A percentile compares a stretch with the other conserved stretches of the same genome.
Conservation (phyloP, 164 flowering plant species). For the Saururus chinensis region DNA sequence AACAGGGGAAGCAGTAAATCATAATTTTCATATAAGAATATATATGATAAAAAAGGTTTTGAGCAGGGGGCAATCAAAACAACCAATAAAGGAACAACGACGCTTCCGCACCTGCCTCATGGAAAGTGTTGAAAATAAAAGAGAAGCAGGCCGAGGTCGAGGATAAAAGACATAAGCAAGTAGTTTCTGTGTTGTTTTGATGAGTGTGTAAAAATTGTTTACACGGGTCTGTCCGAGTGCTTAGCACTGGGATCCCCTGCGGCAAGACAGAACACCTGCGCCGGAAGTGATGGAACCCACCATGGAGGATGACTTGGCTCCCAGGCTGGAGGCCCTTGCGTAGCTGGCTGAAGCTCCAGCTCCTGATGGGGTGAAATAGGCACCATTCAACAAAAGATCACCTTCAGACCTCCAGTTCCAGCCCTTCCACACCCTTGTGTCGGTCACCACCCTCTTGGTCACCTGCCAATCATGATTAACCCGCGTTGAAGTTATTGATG, state of each 20-base stretch:
- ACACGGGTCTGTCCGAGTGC: slow-evolving; percentile 11
- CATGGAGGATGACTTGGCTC: slow-evolving; percentile 86
- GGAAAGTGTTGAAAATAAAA: slow-evolving; percentile 10
- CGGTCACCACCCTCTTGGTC: slow-evolving; percentile 77
- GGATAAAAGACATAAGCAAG: background rate
- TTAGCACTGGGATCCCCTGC: slow-evolving; percentile 42
- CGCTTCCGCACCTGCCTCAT: slow-evolving; percentile 56
- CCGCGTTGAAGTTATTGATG: too few relatives aligned
- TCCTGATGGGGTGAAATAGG: slow-evolving; percentile 89
- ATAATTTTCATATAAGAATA: too few relatives aligned
- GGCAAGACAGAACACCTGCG: slow-evolving; percentile 74
- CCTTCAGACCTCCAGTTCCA: slow-evolving; percentile 98
- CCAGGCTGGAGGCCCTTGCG: slow-evolving; percentile 91
- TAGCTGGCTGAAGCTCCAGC: slow-evolving; percentile 86
- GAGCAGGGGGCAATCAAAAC: background rate
- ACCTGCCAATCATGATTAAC: slow-evolving; percentile 34
- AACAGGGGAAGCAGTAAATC: too few relatives aligned
- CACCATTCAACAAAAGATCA: slow-evolving; percentile 82
- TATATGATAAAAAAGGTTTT: background rate
- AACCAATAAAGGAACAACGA: slow-evolving; percentile 12
- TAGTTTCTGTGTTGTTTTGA: slow-evolving; percentile 1
- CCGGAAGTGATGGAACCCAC: slow-evolving; percentile 66
- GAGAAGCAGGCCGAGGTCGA: slow-evolving; percentile 77
- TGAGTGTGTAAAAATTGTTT: slow-evolving; percentile 52
- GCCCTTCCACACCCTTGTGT: slow-evolving; percentile 36